Evolutionary conservation across 257 asterid genomes (phyloP), one percentile per base, ranked within the genome.

Genomic region (Dorcoceras hygrometricum): DNA sequence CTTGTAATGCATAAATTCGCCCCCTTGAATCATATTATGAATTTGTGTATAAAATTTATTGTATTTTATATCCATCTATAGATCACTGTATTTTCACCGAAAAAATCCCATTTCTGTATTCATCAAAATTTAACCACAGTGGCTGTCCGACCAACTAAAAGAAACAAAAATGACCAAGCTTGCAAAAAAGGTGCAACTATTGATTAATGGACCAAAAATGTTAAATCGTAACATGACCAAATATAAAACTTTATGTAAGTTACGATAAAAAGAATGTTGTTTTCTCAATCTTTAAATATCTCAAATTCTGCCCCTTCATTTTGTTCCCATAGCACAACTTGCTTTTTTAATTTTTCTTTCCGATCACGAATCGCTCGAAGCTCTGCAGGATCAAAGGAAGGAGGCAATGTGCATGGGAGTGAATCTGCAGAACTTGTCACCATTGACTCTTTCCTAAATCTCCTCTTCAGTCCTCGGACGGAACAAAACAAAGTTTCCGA

Each of bases 401-500:
- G 75, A 57, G 84, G 85, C 76, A 88, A 66, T 9, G 27, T 23
- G 76, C 98, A 93, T 0, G 96, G 91, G 32, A 65, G 70, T 28
- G 81, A 73, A 43, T 14, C 20, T 43, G 53, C 53, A 43, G 53
- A 19, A 43, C 20, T 43, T 43, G 6, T 43, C 20, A 43, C 82
- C 89, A 73, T 84, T 0, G 98, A 86, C 18, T 74, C 70, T 28
- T 57, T 74, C 77, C 83, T 76, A 59, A 74, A 86, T 57, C 77
- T 82, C 87, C 78, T 86, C 67, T 66, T 78, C 64, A 73, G 68
- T 11, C 97, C 97, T 77, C 73, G 78, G 18, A 82, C 84, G 1
- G 87, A 74, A 70, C 96, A 89, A 57, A 86, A 66, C 80, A 79
- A 56, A 7, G 83, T 70, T 71, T 92, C 95, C 0, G 91, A 75